Conservation (phyloP, 306 rosid genomes). For the Echinosophora koreensis region DNA sequence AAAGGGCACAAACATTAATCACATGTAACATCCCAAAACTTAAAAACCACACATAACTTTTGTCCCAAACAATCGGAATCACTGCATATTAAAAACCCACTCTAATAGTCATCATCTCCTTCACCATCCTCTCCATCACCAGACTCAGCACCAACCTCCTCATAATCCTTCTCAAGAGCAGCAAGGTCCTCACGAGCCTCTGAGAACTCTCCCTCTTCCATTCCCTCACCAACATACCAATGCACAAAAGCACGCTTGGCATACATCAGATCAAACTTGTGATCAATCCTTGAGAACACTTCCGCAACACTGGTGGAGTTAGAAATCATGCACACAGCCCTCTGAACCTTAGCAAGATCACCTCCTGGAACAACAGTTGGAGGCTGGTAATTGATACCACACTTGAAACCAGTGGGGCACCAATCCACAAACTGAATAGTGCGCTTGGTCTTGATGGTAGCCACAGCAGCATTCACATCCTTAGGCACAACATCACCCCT, state of each 20-base stretch:
- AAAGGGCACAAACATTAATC: conserved; percentile 23
- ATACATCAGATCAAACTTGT: conserved; percentile 89
- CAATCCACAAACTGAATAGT: conserved; percentile 91
- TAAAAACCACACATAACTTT: neutral
- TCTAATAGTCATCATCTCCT: conserved; percentile 72
- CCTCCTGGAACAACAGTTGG: conserved; percentile 91
- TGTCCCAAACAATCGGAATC: conserved; percentile 7
- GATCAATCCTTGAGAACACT: conserved; percentile 87
- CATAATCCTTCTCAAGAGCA: conserved; percentile 92
- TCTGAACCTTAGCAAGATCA: conserved; percentile 89
- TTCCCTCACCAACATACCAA: conserved; percentile 96
- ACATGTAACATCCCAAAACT: neutral
- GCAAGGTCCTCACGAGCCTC: conserved; percentile 98
- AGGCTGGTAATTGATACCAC: conserved; percentile 92
- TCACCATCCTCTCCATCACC: conserved; percentile 83
- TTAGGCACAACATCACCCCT: conserved; percentile 90
- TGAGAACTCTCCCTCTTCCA: conserved; percentile 97
- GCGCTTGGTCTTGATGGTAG: conserved; percentile 87
- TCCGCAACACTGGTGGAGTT: conserved; percentile 93
- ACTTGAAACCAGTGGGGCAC: conserved; percentile 95
- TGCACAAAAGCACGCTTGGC: conserved; percentile 96
- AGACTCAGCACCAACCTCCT: conserved; percentile 87
- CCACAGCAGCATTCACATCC: conserved; percentile 92
- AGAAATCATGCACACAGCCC: conserved; percentile 95
- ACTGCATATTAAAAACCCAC: neutral